Base-by-base conservation (phyloP, 129 eudicot genomes). In the Cynara cardunculus region DNA sequence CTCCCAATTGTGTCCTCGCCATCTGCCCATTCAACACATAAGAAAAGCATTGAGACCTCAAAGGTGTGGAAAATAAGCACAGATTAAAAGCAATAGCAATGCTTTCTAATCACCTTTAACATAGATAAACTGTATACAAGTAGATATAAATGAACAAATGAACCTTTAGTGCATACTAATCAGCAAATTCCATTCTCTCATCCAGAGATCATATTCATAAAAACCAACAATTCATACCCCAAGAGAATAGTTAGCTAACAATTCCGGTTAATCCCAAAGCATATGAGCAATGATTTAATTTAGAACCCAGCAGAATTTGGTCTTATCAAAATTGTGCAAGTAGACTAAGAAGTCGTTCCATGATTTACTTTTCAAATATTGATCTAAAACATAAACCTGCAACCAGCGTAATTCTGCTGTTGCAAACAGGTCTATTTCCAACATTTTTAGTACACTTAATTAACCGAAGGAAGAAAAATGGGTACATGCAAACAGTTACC, bases 1-100 rank as follows among this genome's bases (percentile, higher is more conserved):
- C 97, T 81, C 31, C 93, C 89, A 75, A 95, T 87, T 49, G 97
- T 90, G 75, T 95, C 99, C 85, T 86, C 89, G 73, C 85, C 78
- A 69, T 85, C 91, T 77, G 88, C 80, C 32, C 96, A 84, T 81
- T 90, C 65, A 89, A 87, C 62, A 90, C 13, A 53, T 91, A 86
- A 76, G 80, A 39, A 83, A 85, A 79, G 67, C 86, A 83, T 64
- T 82, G 53, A 41, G 69, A 73, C 87, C 94, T 83, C 82, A 66
- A 72, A 61, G 13, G 25, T 25, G 77, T 32, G 41, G 72, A 56
- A 82, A 82, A 80, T n/a, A 26, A 75, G 72, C 28, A 78, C 19
- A 77, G 49, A 30, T 32, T 65, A 56, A 56, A 71, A 25, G 66
- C 39, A 68, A 49, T 30, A 53, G 71, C 74, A 39, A 69, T 37